These are phyloP conservation scores for Cucumis variabilis DNA, from an alignment of 331 rosid genomes.

Conservation along the genomic window DNA sequence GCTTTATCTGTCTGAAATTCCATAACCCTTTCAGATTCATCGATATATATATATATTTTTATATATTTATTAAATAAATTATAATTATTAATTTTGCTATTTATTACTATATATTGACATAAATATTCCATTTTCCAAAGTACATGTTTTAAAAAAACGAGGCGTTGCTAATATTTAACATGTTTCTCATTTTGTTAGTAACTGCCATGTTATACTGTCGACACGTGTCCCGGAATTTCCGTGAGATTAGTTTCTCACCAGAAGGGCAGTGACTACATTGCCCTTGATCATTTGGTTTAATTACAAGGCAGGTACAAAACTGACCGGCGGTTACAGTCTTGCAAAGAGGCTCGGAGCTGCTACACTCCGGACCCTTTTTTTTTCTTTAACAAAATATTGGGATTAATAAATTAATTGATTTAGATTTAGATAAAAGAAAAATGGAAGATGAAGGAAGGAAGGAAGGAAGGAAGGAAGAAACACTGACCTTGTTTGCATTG, in stretches of 20 bases:
- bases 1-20: conserved; percentile 55
- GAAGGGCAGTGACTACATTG: neutral
- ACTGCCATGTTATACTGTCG: neutral
- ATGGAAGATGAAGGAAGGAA: neutral
- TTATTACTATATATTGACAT: neutral
- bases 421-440: neutral
- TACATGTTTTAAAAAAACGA: neutral
- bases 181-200: neutral
- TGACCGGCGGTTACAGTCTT: conserved; percentile 18
- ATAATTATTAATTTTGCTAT: neutral
- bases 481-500: conserved; percentile 47
- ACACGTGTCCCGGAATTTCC: conserved; percentile 24
- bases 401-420: neutral
- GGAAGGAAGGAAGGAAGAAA: neutral
- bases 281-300: neutral
- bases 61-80: no score
- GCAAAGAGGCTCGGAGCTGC: neutral
- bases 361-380: neutral
- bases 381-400: no score
- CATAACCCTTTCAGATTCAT: neutral
- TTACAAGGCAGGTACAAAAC: neutral
- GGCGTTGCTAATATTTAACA: neutral
- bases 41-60: no score
- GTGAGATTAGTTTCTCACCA: conserved; percentile 21
- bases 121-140: conserved; percentile 11